These are phyloP conservation scores for Sarocladiaceae sp. DNA, from an alignment of 2,329 filamentous ascomycete species.

Conservation along the genomic window DNA sequence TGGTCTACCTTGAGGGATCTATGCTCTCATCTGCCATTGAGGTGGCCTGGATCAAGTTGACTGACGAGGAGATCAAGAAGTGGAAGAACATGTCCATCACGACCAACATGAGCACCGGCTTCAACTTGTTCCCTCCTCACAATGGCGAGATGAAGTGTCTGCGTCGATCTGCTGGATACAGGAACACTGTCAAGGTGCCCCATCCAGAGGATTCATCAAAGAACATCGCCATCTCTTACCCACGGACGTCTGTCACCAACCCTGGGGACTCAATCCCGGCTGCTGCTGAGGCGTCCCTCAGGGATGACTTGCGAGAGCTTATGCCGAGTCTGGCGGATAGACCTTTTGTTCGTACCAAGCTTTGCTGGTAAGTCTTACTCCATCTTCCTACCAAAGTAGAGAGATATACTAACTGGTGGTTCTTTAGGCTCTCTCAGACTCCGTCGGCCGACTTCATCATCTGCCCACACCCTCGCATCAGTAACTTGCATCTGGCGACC, in stretches of 20 bases:
- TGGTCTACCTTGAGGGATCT: constrained; percentile 16
- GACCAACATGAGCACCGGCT: constrained; percentile 20
- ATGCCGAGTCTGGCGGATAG: constrained; percentile 5
- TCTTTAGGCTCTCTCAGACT: not conserved
- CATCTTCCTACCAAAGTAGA: not conserved
- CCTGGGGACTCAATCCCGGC: constrained; percentile 18
- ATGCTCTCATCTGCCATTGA: constrained; percentile 15
- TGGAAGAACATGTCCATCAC: constrained; percentile 23
- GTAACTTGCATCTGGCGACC: not conserved
- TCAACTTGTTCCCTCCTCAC: constrained; percentile 23
- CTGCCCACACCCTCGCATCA: not conserved
- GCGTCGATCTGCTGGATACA: constrained; percentile 17
- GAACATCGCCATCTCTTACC: constrained; percentile 16
- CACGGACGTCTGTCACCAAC: constrained; percentile 18
- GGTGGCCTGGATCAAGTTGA: constrained; percentile 22
- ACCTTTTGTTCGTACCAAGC: constrained; percentile 6
- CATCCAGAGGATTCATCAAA: constrained; percentile 17
- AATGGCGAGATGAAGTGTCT: constrained; percentile 21
- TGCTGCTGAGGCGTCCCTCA: constrained; percentile 15
- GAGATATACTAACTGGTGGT: not conserved
- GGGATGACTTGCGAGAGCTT: constrained; percentile 4
- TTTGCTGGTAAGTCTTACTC: constrained; percentile 3
- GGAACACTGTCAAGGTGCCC: constrained; percentile 16
- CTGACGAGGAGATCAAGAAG: constrained; percentile 14
- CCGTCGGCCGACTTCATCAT: not conserved